phyloP scores from a whole-genome alignment of 2,329 filamentous ascomycete species.

The Colletotrichum gloeosporioides region DNA sequence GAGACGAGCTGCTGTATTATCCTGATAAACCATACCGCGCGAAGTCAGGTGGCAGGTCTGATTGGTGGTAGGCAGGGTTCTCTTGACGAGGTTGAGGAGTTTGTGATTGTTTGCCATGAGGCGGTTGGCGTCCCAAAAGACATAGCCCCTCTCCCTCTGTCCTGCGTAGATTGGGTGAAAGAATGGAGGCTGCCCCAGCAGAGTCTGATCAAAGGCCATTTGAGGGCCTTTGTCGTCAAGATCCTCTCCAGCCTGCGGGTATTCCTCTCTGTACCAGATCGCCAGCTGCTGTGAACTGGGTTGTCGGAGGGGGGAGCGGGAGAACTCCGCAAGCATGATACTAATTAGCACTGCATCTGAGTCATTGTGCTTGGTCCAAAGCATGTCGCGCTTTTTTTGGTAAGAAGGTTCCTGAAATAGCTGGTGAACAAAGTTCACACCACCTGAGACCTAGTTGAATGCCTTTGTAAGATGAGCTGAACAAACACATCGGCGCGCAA shows the following conservation, averaged over 20 bases:
- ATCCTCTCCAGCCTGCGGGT: not conserved
- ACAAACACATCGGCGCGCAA: not conserved
- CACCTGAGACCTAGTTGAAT: not conserved
- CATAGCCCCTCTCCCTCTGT: not conserved
- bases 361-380: not conserved
- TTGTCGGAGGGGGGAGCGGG: not conserved
- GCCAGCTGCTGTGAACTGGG: not conserved
- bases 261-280: fast-evolving
- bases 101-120: not conserved
- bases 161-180: not conserved
- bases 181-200: not conserved
- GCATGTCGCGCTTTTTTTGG: not conserved
- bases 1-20: not conserved
- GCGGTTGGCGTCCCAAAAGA: not conserved
- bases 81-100: not conserved
- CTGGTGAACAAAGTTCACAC: not conserved
- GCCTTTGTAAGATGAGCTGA: not conserved
- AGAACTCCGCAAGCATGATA: not conserved
- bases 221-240: not conserved
- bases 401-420: not conserved
- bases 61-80: not conserved
- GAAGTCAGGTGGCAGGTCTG: not conserved
- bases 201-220: not conserved
- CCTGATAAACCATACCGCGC: fast-evolving
- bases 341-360: not conserved